A percentile compares a stretch with the other conserved stretches of the same genome.
phyloP scores from a whole-genome alignment of 768 basidiomycete genomes.

The Steccherinum ochraceum region DNA sequence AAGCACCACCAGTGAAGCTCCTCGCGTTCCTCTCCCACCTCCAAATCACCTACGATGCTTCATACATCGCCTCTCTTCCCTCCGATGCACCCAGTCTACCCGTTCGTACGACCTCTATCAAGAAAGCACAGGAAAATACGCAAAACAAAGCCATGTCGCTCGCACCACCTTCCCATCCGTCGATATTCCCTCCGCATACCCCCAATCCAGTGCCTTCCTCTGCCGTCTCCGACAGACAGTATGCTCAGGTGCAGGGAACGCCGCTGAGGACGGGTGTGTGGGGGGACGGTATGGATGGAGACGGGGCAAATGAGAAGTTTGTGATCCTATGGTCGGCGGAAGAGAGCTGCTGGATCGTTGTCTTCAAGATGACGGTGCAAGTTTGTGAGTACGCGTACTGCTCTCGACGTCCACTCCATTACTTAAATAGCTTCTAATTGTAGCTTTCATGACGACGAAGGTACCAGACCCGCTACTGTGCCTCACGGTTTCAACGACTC shows the following conservation, averaged over 20 bases:
- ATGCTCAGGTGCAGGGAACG: slow-evolving; percentile 74
- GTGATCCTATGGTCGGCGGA: slow-evolving; percentile 58
- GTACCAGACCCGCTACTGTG: slow-evolving; percentile 74
- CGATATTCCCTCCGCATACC: slow-evolving; percentile 75
- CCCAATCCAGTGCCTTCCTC: slow-evolving; percentile 80
- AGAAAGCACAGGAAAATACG: slow-evolving; percentile 3
- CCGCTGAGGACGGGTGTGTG: slow-evolving; percentile 65
- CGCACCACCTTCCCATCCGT: too few species aligned
- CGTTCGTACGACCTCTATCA: slow-evolving; percentile 48
- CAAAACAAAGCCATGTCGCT: background rate
- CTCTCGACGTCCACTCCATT: background rate
- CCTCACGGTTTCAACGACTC: slow-evolving; percentile 77
- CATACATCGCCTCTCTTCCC: slow-evolving; percentile 58
- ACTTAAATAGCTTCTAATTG: too few species aligned
- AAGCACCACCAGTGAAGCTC: slow-evolving; percentile 31
- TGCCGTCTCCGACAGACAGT: slow-evolving; percentile 66
- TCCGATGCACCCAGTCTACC: slow-evolving; percentile 35
- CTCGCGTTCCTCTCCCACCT: slow-evolving; percentile 60
- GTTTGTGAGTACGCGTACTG: slow-evolving; percentile 52
- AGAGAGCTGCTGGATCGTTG: slow-evolving; percentile 65
- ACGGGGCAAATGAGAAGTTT: slow-evolving; percentile 42
- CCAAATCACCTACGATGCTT: slow-evolving; percentile 76
- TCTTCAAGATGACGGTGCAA: slow-evolving; percentile 72
- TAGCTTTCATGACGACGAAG: slow-evolving; percentile 70
- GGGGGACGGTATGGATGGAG: slow-evolving; percentile 47